Percentiles rank a stretch among this genome's conserved stretches.
phyloP scores from a whole-genome alignment of 2,329 filamentous ascomycete genomes.

The Helotiales sp. region DNA sequence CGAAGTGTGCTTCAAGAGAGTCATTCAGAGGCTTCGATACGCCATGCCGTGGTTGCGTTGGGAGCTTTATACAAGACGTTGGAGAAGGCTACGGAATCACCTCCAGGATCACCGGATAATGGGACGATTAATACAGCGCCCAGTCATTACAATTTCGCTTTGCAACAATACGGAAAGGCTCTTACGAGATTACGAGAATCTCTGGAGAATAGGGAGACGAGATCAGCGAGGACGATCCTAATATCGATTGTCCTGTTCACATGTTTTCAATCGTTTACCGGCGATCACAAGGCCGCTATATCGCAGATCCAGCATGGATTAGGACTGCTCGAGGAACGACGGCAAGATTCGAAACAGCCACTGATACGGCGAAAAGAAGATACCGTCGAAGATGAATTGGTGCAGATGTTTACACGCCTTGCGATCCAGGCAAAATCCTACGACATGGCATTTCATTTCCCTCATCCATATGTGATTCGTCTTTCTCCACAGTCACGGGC shows the following conservation, averaged over 20 bases:
- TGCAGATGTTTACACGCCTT: conserved; percentile 66
- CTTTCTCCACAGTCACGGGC: conserved; percentile 47
- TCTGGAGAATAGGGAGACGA: conserved; percentile 48
- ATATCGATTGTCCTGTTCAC: conserved; percentile 69
- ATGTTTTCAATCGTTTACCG: conserved; percentile 72
- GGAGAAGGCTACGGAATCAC: conserved; percentile 58
- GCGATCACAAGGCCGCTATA: conserved; percentile 66
- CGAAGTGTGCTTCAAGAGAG: conserved; percentile 66
- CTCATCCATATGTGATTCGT: conserved; percentile 63
- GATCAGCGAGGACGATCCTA: conserved; percentile 58
- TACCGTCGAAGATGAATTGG: conserved; percentile 55
- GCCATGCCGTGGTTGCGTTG: conserved; percentile 68
- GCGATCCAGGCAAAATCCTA: conserved; percentile 71
- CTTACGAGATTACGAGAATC: conserved; percentile 55
- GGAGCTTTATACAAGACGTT: conserved; percentile 71
- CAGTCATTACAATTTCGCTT: conserved; percentile 63
- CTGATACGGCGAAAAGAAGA: conserved; percentile 32
- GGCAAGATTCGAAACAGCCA: conserved; percentile 50
- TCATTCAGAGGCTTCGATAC: conserved; percentile 64
- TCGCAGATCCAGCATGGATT: conserved; percentile 65
- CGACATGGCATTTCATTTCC: conserved; percentile 71
- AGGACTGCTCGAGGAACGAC: conserved; percentile 57
- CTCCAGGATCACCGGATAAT: conserved; percentile 46
- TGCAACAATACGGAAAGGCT: conserved; percentile 63
- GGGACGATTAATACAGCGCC: conserved; percentile 48